Evolutionary conservation across 1,139 yeast species (phyloP).

Genomic region (Taphrina populina): DNA sequence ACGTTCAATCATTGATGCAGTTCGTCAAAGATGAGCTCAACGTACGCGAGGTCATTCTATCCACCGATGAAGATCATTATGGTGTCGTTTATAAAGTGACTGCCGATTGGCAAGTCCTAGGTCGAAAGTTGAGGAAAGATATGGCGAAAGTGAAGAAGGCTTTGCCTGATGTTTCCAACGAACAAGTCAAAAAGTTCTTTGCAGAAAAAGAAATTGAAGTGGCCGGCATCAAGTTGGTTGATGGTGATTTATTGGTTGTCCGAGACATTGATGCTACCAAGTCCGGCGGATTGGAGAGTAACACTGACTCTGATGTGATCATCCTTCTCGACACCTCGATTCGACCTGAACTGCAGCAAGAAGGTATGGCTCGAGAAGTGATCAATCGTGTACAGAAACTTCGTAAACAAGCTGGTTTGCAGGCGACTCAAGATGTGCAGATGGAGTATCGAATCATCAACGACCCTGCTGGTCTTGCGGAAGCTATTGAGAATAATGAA

Average conservation of each 20-base stretch:
- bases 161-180: slow-evolving; percentile 75
- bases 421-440: slow-evolving; percentile 89
- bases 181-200: slow-evolving; percentile 75
- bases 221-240: slow-evolving; percentile 81
- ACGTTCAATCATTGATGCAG: slow-evolving; percentile 70
- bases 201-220: slow-evolving; percentile 72
- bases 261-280: slow-evolving; percentile 66
- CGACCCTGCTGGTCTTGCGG: slow-evolving; percentile 64
- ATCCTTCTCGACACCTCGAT: slow-evolving; percentile 83
- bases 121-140: slow-evolving; percentile 93
- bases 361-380: slow-evolving; percentile 94
- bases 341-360: slow-evolving; percentile 84
- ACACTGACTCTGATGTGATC: slow-evolving; percentile 76
- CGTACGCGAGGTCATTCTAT: slow-evolving; percentile 80
- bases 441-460: slow-evolving; percentile 73
- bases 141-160: slow-evolving; percentile 93
- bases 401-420: slow-evolving; percentile 93
- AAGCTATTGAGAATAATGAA: slow-evolving; percentile 62
- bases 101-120: slow-evolving; percentile 98
- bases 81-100: slow-evolving; percentile 90
- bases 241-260: slow-evolving; percentile 84
- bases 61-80: slow-evolving; percentile 85
- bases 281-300: slow-evolving; percentile 39
- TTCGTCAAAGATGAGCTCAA: slow-evolving; percentile 90
- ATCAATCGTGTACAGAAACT: slow-evolving; percentile 96